Evolutionary conservation across 208 protist species (phyloP), one percentile per base, ranked within the genome.

Genomic region (Balamuthia mandrillaris): DNA sequence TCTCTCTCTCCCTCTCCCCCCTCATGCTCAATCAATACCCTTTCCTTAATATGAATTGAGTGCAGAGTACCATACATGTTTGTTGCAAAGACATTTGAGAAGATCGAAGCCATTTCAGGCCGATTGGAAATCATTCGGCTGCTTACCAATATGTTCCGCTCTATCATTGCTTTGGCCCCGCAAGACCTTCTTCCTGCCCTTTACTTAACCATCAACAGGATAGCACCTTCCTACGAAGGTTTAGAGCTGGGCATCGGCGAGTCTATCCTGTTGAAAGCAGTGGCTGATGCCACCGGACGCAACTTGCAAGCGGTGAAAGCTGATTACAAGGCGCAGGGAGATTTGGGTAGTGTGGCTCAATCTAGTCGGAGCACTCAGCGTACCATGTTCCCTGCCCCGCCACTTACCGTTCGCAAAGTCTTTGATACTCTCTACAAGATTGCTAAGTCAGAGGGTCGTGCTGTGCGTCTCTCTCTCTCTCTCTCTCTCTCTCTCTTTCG

Each of bases 191-290:
- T 77, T 14, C 5, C 45, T 21, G 45, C 41, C 5, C n/a, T 77
- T 16, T 77, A 77, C 27, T 44, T 77, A 35, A 77, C 66, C 39
- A 77, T 77, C 39, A 77, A 77, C 66, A 77, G 52, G 91, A 35
- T 99, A 35, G 96, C 96, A 0, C 97, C 98, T 6, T 92, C 95
- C 14, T 97, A 98, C 86, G 93, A 96, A 58, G 97, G 97, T 0
- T 90, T 99, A 37, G 98, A 99, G 90, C 93, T 99, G 0, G 98
- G 98, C 35, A 94, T 99, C 66, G 98, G 98, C 33, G 98, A 99
- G 47, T 92, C 96, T 6, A 88, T 98, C 9, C 74, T 99, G 14
- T 88, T 97, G 39, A 98, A 99, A 85, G 94, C 95, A 12, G 90
- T 99, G 2, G 91, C 95, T 0, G 94, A 98, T 63, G 95, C 95